phyloP scores from a whole-genome alignment of 805 yeast species.

The Wickerhamiella nectarea region DNA sequence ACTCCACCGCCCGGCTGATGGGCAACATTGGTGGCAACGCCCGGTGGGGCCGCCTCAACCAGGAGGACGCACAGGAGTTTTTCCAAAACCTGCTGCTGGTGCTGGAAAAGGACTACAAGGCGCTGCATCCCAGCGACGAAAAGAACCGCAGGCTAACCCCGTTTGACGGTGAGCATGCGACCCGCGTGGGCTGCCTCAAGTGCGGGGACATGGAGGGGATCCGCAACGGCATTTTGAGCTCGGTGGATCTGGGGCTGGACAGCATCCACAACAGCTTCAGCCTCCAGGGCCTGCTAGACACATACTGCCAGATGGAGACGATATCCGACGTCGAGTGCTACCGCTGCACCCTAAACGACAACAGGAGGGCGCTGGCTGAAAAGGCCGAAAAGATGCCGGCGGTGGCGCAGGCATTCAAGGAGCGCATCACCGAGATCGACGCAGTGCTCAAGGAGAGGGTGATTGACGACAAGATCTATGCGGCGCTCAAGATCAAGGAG shows the following conservation, averaged over 20 bases:
- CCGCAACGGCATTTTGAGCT: conserved; percentile 55
- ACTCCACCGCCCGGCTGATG: conserved; percentile 20
- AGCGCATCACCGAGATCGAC: conserved; percentile 37
- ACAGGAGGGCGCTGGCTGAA: conserved; percentile 22
- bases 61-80: conserved; percentile 94
- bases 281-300: conserved; percentile 21
- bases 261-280: conserved; percentile 8
- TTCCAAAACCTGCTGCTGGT: conserved; percentile 43
- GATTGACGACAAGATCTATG: conserved; percentile 69
- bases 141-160: conserved; percentile 53
- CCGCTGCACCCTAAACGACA: conserved; percentile 57
- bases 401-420: conserved; percentile 24
- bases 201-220: conserved; percentile 95
- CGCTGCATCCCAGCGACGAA: conserved; percentile 7
- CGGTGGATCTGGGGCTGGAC: conserved; percentile 25
- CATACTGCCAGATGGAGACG: conserved; percentile 48
- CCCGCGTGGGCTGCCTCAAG: conserved; percentile 74
- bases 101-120: conserved; percentile 23
- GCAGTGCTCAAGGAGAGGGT: conserved; percentile 48
- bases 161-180: conserved; percentile 79
- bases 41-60: conserved; percentile 72
- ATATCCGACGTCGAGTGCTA: conserved; percentile 92
- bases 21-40: conserved; percentile 26
- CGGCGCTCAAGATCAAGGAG: conserved; percentile 56
- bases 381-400: conserved; percentile 8